Evolutionary conservation across 495 filamentous ascomycete species (phyloP), one percentile per base, ranked within the genome.

Genomic region (Lepraria neglecta): DNA sequence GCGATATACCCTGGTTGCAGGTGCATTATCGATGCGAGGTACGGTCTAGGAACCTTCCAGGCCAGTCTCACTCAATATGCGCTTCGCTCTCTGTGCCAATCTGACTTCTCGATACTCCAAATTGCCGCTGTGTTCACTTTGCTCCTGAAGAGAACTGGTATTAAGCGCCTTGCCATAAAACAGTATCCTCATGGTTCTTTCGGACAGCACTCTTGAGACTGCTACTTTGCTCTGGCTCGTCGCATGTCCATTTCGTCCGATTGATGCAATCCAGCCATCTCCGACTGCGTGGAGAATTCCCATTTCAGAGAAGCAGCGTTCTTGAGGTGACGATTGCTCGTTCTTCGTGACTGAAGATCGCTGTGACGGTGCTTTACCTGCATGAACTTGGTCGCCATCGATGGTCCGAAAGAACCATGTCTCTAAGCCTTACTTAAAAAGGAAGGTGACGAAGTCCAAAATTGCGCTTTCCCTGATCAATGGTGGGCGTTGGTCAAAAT

Each of bases 1-100:
- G 3, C 31, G 31, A 24, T 27, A 17, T 14, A 35, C 3, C 17
- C 30, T 14, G 35, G 30, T 38, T 38, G 30, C 51, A 38, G 17
- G 30, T 54, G 51, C 51, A 54, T 54, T 15, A 21, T 54, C 51
- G 31, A 54, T 54, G 51, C 51, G n/a, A 54, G 31, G 35, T 54
- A 54, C 30, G 31, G 30, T 54, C 33, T 28, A 54, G 31, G 10
- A 38, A 38, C 14, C 31, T 19, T 21, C n/a, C 27, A 19, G 31
- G 51, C 51, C 28, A 54, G 35, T 19, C 51, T 38, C 6, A 35
- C 31, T 7, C 27, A 28, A 6, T 11, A 11, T 54, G 17, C 28
- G 31, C 51, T 54, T 10, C n/a, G 35, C n/a, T 10, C 28, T 35
- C 27, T 19, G 12, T 53, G 14, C 31, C 31, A 30, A 53, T 33